Evolutionary conservation across 495 filamentous ascomycete species (phyloP).

Genomic region (Xylaria venustula): DNA sequence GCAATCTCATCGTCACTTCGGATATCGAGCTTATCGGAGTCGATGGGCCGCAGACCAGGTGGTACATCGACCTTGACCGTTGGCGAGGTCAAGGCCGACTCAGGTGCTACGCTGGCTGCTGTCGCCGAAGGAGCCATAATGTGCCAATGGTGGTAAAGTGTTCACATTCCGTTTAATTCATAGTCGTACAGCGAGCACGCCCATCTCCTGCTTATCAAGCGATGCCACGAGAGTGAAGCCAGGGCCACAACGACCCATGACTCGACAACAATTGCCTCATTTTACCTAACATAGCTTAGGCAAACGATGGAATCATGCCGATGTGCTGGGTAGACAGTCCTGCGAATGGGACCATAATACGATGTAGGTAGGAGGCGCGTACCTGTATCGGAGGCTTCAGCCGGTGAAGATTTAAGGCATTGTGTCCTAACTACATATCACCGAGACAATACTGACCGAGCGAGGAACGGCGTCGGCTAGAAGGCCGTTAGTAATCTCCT

Average conservation of each 20-base stretch:
- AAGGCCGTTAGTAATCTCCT: background rate
- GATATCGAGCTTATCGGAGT: conserved; percentile 22
- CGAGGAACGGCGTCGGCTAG: too few species aligned
- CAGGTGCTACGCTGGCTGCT: background rate
- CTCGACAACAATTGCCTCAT: background rate
- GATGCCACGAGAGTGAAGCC: too few species aligned
- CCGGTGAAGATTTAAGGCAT: too few species aligned
- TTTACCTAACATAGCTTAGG: background rate
- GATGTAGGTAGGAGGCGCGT: background rate
- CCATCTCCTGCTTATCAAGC: background rate
- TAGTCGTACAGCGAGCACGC: background rate
- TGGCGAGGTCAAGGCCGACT: conserved; percentile 1
- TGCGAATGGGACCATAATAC: too few species aligned
- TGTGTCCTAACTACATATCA: background rate
- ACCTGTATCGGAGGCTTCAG: too few species aligned
- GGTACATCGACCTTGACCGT: conserved; percentile 14
- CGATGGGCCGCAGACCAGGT: conserved; percentile 20
- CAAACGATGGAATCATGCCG: too few species aligned
- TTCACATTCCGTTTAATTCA: too few species aligned
- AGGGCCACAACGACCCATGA: too few species aligned
- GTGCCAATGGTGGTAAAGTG: background rate
- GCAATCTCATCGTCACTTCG: conserved; percentile 28
- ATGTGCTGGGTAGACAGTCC: too few species aligned
- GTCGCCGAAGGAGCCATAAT: conserved; percentile 22
- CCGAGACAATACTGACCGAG: background rate